Evolutionary conservation across 2,329 filamentous ascomycete genomes (phyloP).

Genomic region (Aspergillus persii): DNA sequence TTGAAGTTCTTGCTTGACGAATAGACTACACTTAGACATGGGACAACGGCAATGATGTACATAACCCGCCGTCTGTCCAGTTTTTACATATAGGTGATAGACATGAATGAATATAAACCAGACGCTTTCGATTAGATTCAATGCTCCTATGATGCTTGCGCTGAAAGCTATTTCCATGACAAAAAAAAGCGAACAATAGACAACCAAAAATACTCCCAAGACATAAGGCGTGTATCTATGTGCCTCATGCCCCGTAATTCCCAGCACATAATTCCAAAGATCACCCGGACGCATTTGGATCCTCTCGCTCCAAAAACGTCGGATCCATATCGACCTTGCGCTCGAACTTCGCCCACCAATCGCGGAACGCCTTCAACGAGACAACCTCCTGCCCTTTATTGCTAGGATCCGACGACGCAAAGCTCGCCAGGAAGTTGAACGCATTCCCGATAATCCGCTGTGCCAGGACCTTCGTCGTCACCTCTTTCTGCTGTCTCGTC

Average conservation of each 20-base stretch:
- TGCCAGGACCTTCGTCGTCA: slow-evolving; percentile 75
- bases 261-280: neutral
- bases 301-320: slow-evolving; percentile 76
- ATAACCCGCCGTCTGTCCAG: neutral
- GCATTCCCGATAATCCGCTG: slow-evolving; percentile 95
- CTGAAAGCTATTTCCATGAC: neutral
- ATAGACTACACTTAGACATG: neutral
- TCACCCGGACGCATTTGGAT: slow-evolving; percentile 38
- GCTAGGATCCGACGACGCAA: slow-evolving; percentile 59
- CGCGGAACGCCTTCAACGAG: slow-evolving; percentile 89
- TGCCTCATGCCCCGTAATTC: too few relatives aligned
- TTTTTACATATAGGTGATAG: neutral
- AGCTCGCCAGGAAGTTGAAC: slow-evolving; percentile 92
- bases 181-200: neutral
- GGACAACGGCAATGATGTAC: neutral
- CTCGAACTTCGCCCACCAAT: slow-evolving; percentile 99
- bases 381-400: slow-evolving; percentile 73
- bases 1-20: slow-evolving; percentile 69
- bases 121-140: neutral
- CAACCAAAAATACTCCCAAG: neutral
- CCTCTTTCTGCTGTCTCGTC: slow-evolving; percentile 36
- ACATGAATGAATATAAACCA: neutral
- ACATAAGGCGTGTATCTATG: too few relatives aligned
- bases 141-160: neutral
- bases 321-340: slow-evolving; percentile 80